Percentiles rank a stretch among this genome's conserved stretches.
Evolutionary conservation across 2,329 filamentous ascomycete species (phyloP).

Genomic region (Coniochaeta ligniaria): DNA sequence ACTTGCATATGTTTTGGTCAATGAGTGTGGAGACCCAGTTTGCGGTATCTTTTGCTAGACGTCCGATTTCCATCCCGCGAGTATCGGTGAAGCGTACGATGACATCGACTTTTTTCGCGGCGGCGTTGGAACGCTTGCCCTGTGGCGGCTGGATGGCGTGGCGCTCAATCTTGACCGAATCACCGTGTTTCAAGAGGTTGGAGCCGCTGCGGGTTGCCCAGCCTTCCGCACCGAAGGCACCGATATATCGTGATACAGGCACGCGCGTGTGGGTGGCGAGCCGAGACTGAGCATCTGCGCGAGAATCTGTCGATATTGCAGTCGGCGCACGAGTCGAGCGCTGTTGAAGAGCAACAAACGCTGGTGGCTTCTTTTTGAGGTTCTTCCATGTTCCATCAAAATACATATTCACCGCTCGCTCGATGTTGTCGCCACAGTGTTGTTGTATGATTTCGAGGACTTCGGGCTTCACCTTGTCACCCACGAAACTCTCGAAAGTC

Average conservation of each 20-base stretch:
- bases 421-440: conserved; percentile 49
- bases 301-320: conserved; percentile 7
- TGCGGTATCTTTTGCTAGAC: conserved; percentile 79
- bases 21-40: conserved; percentile 89
- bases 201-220: conserved; percentile 86
- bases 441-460: conserved; percentile 42
- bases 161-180: conserved; percentile 79
- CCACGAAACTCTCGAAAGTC: conserved; percentile 53
- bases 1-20: conserved; percentile 81
- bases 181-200: conserved; percentile 70
- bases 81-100: conserved; percentile 85
- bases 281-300: not conserved
- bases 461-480: conserved; percentile 43
- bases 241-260: conserved; percentile 62
- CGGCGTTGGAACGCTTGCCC: conserved; percentile 34
- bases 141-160: conserved; percentile 62
- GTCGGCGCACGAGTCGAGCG: not conserved
- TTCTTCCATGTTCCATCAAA: conserved; percentile 62
- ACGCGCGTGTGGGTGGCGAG: conserved; percentile 14
- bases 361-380: conserved; percentile 23
- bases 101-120: conserved; percentile 68
- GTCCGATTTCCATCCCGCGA: conserved; percentile 74
- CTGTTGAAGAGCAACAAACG: not conserved
- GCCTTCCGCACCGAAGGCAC: conserved; percentile 82
- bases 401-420: conserved; percentile 62